phyloP scores from a whole-genome alignment of 805 yeast species.

The Candida germanica region DNA sequence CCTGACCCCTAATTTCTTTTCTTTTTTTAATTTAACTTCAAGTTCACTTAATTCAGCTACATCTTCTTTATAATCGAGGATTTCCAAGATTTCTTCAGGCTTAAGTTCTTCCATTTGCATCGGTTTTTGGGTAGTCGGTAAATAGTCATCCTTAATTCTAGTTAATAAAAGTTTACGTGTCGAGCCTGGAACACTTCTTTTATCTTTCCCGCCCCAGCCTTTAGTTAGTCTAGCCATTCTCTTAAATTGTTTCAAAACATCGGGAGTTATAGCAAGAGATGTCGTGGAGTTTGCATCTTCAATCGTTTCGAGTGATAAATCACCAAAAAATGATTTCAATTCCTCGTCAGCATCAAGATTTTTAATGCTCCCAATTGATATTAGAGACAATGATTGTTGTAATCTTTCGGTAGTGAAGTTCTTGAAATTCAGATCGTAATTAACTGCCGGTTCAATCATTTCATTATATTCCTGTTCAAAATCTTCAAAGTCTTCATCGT shows the following conservation, averaged over 20 bases:
- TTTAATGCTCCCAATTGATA: conserved; percentile 44
- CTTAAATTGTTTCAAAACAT: conserved; percentile 61
- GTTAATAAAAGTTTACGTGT: conserved; percentile 64
- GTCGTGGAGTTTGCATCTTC: conserved; percentile 78
- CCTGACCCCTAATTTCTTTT: conserved; percentile 41
- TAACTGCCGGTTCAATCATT: conserved; percentile 24
- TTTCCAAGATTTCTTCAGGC: conserved; percentile 34
- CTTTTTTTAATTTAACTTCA: conserved; percentile 30
- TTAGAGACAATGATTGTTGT: conserved; percentile 32
- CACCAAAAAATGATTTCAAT: conserved; percentile 67
- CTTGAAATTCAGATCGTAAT: conserved; percentile 43
- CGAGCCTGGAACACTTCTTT: conserved; percentile 71
- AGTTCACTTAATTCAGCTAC: conserved; percentile 24
- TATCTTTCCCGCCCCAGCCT: conserved; percentile 85
- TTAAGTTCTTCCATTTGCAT: conserved; percentile 56
- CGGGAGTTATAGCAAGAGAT: conserved; percentile 66
- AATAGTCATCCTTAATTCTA: conserved; percentile 75
- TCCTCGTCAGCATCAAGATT: conserved; percentile 77
- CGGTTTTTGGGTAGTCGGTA: conserved; percentile 65
- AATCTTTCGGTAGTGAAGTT: conserved; percentile 48
- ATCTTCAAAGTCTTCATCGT: conserved; percentile 11
- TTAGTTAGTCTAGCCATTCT: conserved; percentile 55
- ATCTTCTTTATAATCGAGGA: conserved; percentile 34
- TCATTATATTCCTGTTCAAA: conserved; percentile 25
- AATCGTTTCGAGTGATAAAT: conserved; percentile 60